Evolutionary conservation across 345 rosid species (phyloP).

Genomic region (Moricandia moricandioides): DNA sequence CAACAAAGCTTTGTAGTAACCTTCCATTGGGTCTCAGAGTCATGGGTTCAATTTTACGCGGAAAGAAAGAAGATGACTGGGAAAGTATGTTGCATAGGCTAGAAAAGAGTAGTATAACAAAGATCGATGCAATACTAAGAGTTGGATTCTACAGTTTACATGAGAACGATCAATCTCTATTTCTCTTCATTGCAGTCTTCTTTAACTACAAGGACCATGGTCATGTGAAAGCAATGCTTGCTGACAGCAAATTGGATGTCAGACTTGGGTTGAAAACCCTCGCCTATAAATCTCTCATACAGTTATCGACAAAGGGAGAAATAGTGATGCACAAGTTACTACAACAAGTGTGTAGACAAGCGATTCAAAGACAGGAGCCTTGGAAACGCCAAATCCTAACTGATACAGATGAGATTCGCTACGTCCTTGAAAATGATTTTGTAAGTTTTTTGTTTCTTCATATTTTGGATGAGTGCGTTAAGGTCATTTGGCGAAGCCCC

Average conservation of each 20-base stretch:
- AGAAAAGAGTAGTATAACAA: neutral
- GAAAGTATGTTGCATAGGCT: neutral
- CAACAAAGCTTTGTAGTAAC: neutral
- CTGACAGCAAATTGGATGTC: neutral
- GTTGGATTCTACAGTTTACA: conserved; percentile 34
- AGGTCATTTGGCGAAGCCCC: neutral
- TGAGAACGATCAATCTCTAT: conserved; percentile 13
- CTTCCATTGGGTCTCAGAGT: neutral
- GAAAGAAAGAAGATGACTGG: neutral
- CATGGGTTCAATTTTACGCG: neutral
- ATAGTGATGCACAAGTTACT: conserved; percentile 37
- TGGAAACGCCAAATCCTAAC: neutral
- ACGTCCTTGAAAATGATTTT: neutral
- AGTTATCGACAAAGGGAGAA: neutral
- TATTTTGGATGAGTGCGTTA: neutral
- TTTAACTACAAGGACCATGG: neutral
- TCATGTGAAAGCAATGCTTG: neutral
- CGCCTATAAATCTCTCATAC: conserved; percentile 13
- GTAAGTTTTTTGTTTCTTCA: neutral
- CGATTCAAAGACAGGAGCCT: conserved; percentile 5
- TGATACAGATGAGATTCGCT: conserved; percentile 12
- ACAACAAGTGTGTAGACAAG: conserved; percentile 27
- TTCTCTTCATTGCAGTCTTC: conserved; percentile 40
- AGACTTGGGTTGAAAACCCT: neutral
- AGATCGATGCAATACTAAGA: neutral